Conservation (phyloP, 2,329 filamentous ascomycete species). For the Claviceps digitariae region DNA sequence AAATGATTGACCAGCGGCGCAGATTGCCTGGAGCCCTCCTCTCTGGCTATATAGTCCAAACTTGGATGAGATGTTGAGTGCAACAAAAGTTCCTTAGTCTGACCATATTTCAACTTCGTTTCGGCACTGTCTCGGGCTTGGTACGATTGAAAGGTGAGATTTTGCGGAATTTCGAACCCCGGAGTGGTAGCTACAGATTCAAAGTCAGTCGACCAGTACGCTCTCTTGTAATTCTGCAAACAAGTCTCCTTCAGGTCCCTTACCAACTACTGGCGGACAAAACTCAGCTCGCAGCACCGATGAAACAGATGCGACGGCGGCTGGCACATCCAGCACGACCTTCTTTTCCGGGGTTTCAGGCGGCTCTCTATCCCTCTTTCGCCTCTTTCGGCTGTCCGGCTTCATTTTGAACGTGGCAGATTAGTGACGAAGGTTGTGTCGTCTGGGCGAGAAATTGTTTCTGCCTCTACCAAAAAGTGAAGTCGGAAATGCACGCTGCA, state of each 20-base stretch:
- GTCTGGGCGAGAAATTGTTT: neutral
- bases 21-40: slow-evolving; percentile 22
- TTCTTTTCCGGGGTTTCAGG: slow-evolving; percentile 35
- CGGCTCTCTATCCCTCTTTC: slow-evolving; percentile 35
- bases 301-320: slow-evolving; percentile 29
- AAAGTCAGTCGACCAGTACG: neutral
- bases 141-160: slow-evolving; percentile 35
- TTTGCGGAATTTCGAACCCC: slow-evolving; percentile 22
- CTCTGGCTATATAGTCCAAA: slow-evolving; percentile 46
- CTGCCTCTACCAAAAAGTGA: neutral
- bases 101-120: slow-evolving; percentile 25
- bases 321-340: slow-evolving; percentile 30
- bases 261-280: slow-evolving; percentile 41
- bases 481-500: neutral
- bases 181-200: slow-evolving; percentile 19
- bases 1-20: slow-evolving; percentile 43
- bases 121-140: slow-evolving; percentile 23
- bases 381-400: slow-evolving; percentile 32
- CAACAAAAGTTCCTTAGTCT: slow-evolving; percentile 36
- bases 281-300: slow-evolving; percentile 30
- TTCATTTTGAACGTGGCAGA: slow-evolving; percentile 19
- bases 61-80: slow-evolving; percentile 43
- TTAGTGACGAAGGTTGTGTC: neutral
- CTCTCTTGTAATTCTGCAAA: too few species aligned
- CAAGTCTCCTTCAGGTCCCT: slow-evolving; percentile 8